A percentile compares a stretch with the other conserved stretches of the same genome.
Conservation (phyloP, 345 rosid species). For the Citrus unshiu region DNA sequence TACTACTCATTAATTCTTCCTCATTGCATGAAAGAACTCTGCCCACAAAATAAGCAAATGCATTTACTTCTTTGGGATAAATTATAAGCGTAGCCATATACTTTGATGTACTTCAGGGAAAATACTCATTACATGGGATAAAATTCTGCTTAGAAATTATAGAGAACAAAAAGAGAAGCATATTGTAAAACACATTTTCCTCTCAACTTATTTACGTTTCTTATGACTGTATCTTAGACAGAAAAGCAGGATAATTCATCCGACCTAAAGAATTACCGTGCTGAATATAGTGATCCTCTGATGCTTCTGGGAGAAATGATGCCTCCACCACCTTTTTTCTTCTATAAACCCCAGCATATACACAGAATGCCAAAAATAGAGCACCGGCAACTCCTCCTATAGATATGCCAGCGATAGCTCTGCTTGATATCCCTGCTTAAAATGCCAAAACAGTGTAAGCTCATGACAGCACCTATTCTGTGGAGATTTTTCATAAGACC, state of each 20-base stretch:
- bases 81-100: too few relatives aligned
- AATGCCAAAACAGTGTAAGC: slow-evolving; percentile 14
- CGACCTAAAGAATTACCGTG: slow-evolving; percentile 17
- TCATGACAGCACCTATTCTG: not conserved
- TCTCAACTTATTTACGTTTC: not conserved
- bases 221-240: not conserved
- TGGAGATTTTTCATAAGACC: not conserved
- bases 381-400: slow-evolving; percentile 30
- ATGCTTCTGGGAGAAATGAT: slow-evolving; percentile 18
- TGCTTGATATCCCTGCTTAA: slow-evolving; percentile 33
- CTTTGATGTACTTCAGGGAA: too few relatives aligned
- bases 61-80: not conserved
- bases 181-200: not conserved
- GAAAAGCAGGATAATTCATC: not conserved
- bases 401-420: slow-evolving; percentile 36
- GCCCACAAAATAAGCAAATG: not conserved
- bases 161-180: too few relatives aligned
- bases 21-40: not conserved
- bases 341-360: slow-evolving; percentile 21
- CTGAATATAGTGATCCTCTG: slow-evolving; percentile 17
- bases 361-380: slow-evolving; percentile 13
- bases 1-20: not conserved
- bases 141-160: too few relatives aligned
- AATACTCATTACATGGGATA: too few relatives aligned
- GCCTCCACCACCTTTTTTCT: slow-evolving; percentile 22